phyloP scores from a whole-genome alignment of 2,329 filamentous ascomycete genomes.

The Colletotrichum zoysiae region DNA sequence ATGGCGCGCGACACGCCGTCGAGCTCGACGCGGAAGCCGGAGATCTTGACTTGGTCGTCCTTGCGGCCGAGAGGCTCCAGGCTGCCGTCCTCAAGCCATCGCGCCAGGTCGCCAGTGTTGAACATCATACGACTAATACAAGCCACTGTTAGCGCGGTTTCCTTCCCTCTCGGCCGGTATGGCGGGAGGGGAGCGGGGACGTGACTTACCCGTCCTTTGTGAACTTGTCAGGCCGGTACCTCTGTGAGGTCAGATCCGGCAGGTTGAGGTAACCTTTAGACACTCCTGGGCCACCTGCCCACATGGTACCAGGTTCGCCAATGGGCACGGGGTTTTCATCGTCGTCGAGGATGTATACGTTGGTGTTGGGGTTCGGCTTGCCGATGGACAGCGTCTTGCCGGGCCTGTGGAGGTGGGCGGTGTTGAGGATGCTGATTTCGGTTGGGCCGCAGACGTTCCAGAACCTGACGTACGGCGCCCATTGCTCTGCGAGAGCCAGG shows the following conservation, averaged over 20 bases:
- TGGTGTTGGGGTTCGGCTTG: slow-evolving; percentile 67
- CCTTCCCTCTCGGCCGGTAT: not conserved
- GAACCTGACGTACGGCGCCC: slow-evolving; percentile 62
- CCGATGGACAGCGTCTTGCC: slow-evolving; percentile 66
- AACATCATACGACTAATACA: slow-evolving; percentile 65
- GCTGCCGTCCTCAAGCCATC: slow-evolving; percentile 65
- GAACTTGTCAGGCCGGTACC: slow-evolving; percentile 65
- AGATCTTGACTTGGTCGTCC: slow-evolving; percentile 73
- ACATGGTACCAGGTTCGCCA: slow-evolving; percentile 65
- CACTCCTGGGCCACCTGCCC: slow-evolving; percentile 68
- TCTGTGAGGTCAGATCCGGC: slow-evolving; percentile 61
- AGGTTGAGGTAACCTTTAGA: slow-evolving; percentile 68
- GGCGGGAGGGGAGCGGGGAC: not conserved
- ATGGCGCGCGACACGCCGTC: slow-evolving; percentile 68
- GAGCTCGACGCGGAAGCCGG: slow-evolving; percentile 70
- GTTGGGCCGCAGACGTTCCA: slow-evolving; percentile 72
- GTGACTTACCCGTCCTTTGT: slow-evolving; percentile 60
- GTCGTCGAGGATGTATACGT: slow-evolving; percentile 65
- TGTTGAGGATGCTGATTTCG: slow-evolving; percentile 71
- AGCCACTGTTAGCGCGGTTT: not conserved
- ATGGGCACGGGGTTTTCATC: slow-evolving; percentile 57
- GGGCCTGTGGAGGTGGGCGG: slow-evolving; percentile 47
- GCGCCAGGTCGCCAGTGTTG: slow-evolving; percentile 70
- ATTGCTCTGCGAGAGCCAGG: slow-evolving; percentile 63
- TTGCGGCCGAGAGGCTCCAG: slow-evolving; percentile 67